These are phyloP conservation scores for Diplodia sapinea DNA, from an alignment of 2,329 filamentous ascomycete species.

Conservation along the genomic window DNA sequence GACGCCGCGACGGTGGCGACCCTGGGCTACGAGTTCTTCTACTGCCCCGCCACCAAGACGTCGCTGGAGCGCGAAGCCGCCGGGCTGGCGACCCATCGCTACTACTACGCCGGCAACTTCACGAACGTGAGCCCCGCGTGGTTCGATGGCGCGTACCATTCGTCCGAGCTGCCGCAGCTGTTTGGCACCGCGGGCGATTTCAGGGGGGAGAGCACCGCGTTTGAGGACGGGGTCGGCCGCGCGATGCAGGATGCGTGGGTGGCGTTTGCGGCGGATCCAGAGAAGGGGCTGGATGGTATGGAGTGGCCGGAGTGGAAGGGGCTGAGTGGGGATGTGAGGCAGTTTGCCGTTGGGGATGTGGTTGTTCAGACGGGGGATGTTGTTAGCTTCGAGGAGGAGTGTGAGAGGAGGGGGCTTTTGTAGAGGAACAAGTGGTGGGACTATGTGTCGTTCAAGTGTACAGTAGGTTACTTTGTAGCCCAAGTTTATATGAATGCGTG, in stretches of 20 bases:
- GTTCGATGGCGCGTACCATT: conserved; percentile 39
- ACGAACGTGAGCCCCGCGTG: conserved; percentile 3
- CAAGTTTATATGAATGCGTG: no score
- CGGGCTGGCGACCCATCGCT: conserved; percentile 44
- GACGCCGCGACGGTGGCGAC: conserved; percentile 37
- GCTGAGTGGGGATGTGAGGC: conserved; percentile 9
- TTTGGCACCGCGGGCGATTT: conserved; percentile 38
- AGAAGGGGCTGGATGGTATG: conserved; percentile 38
- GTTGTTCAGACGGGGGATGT: conserved; percentile 23
- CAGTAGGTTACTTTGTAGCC: no score
- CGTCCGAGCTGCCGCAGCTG: conserved; percentile 38
- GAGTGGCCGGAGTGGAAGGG: conserved; percentile 44
- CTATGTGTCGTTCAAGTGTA: no score
- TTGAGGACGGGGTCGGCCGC: conserved; percentile 43
- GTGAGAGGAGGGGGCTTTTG: conserved; percentile 17
- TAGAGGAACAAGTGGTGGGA: background rate
- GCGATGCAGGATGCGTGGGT: conserved; percentile 48
- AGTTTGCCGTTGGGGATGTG: conserved; percentile 24
- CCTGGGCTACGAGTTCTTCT: conserved; percentile 36
- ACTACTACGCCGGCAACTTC: conserved; percentile 43
- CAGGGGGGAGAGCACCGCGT: conserved; percentile 36
- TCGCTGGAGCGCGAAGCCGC: conserved; percentile 38
- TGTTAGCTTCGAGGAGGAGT: conserved; percentile 22
- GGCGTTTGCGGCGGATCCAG: conserved; percentile 45
- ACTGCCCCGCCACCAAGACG: conserved; percentile 42